A percentile compares a stretch with the other conserved stretches of the same genome.
Conservation (phyloP, 2,329 filamentous ascomycete genomes). For the Tolypocladium tundrense region DNA sequence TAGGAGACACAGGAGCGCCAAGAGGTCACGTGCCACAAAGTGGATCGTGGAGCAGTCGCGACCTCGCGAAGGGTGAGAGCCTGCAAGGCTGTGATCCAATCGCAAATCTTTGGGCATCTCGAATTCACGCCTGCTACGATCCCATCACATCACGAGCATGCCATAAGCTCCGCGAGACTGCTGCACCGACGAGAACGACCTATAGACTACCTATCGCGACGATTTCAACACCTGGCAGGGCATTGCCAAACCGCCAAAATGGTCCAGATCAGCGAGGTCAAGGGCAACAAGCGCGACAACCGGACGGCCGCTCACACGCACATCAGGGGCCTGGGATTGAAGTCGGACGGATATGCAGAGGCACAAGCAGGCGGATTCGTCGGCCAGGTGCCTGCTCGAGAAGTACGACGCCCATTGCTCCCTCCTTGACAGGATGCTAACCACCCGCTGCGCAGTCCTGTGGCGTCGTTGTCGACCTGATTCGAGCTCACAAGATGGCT, state of each 20-base stretch:
- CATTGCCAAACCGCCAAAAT: slow-evolving; percentile 37
- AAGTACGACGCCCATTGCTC: slow-evolving; percentile 44
- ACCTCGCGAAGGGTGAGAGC: slow-evolving; percentile 14
- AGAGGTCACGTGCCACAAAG: slow-evolving; percentile 16
- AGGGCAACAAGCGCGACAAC: slow-evolving; percentile 89
- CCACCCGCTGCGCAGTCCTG: slow-evolving; percentile 56
- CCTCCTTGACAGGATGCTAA: slow-evolving; percentile 7
- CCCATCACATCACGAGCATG: neutral
- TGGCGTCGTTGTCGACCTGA: slow-evolving; percentile 90
- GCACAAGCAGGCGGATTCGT: slow-evolving; percentile 74
- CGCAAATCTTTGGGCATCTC: slow-evolving; percentile 16
- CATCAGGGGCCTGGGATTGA: slow-evolving; percentile 89
- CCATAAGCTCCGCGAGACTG: neutral
- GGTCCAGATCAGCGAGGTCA: slow-evolving; percentile 90
- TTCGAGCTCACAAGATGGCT: slow-evolving; percentile 95
- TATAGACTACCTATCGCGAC: slow-evolving; percentile 4
- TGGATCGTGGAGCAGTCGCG: slow-evolving; percentile 11
- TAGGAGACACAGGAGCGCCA: too few relatives aligned
- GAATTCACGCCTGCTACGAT: neutral
- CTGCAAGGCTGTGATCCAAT: slow-evolving; percentile 17
- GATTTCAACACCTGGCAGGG: neutral
- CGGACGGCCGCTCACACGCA: slow-evolving; percentile 95
- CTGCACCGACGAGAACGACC: neutral
- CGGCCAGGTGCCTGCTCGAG: slow-evolving; percentile 76
- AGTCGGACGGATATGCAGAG: slow-evolving; percentile 77